phyloP scores from a whole-genome alignment of 208 protist genomes.

The Trypanosomatidae sp. region DNA sequence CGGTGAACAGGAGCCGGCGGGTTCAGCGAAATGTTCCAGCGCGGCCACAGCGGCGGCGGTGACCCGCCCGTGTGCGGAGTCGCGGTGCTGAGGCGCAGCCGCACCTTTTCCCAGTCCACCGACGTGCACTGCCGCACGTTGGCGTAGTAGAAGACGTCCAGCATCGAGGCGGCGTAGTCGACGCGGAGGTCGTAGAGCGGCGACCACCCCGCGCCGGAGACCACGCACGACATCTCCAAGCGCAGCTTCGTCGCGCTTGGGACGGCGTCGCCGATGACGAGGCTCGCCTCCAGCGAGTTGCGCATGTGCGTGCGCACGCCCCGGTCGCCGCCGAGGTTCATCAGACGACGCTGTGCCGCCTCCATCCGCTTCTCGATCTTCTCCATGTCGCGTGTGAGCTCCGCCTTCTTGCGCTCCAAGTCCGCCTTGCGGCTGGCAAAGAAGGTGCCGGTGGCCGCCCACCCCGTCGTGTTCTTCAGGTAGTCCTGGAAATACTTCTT shows the following conservation, averaged over 20 bases:
- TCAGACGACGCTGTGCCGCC: slow-evolving; percentile 2
- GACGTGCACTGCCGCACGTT: slow-evolving; percentile 42
- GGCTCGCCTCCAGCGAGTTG: slow-evolving; percentile 18
- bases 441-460: slow-evolving; percentile 19
- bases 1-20: not conserved
- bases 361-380: slow-evolving; percentile 21
- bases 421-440: slow-evolving; percentile 17
- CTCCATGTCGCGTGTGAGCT: not conserved
- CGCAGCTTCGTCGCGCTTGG: slow-evolving; percentile 16
- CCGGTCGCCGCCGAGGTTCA: slow-evolving; percentile 14
- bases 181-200: slow-evolving; percentile 55
- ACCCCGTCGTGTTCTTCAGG: slow-evolving; percentile 16
- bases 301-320: slow-evolving; percentile 20
- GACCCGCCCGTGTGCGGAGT: slow-evolving; percentile 35
- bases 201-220: slow-evolving; percentile 38
- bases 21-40: slow-evolving; percentile 36
- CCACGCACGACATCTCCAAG: slow-evolving; percentile 43
- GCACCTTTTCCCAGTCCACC: slow-evolving; percentile 54
- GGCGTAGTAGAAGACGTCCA: slow-evolving; percentile 51
- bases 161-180: slow-evolving; percentile 21
- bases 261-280: slow-evolving; percentile 19
- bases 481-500: slow-evolving; percentile 21
- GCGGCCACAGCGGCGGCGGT: slow-evolving; percentile 28
- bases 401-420: slow-evolving; percentile 8
- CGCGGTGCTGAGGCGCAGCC: slow-evolving; percentile 50